Base-by-base conservation (phyloP, 805 yeast species). In the Candida michaelii region DNA sequence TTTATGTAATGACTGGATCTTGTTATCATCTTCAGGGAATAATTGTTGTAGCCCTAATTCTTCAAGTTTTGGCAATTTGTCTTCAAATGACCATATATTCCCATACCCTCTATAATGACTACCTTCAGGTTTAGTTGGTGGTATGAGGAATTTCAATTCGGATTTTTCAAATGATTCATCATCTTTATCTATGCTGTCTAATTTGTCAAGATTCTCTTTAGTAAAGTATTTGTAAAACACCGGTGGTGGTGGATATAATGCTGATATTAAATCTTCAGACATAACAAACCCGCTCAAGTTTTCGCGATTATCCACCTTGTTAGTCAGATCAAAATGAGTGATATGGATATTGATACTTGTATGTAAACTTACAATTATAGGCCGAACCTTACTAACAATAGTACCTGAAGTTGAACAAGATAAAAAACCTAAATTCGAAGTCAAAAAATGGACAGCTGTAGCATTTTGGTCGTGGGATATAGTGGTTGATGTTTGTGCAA, bases 401-500 rank as follows among this genome's bases (percentile, higher is more conserved):
- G 51, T 48, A 34, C 51, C 51, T 12, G 48, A 47, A 21, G 36
- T 50, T 36, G 53, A 54, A 44, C 52, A 48, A 46, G 39, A 50
- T 39, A 42, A 48, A 17, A 69, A 84, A 69, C 85, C 84, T 62
- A 76, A 87, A 54, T 90, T 93, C 55, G 97, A 91, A 61, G 90
- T 93, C 30, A 87, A 89, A 60, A 93, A 90, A 71, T 91, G 99
- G 98, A 89, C 96, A 11, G 98, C 98, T 0, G 99, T 93, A 37
- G 98, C 98, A n/a, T 89, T 93, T 61, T 93, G 99, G 99, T 89
- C 97, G 0, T 93, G 99, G 99, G 96, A 89, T 66, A 85, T 89
- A 47, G 91, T 82, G 27, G 91, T 89, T 42, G 99, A 95, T 51
- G 89, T 88, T 42, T 93, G 99, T 73, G 98, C 99, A 30, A 93